Percentiles rank a stretch among this genome's conserved stretches.
These are phyloP conservation scores for Phytophthora crassamura DNA, from an alignment of 352 stramenopile species.

Conservation along the genomic window DNA sequence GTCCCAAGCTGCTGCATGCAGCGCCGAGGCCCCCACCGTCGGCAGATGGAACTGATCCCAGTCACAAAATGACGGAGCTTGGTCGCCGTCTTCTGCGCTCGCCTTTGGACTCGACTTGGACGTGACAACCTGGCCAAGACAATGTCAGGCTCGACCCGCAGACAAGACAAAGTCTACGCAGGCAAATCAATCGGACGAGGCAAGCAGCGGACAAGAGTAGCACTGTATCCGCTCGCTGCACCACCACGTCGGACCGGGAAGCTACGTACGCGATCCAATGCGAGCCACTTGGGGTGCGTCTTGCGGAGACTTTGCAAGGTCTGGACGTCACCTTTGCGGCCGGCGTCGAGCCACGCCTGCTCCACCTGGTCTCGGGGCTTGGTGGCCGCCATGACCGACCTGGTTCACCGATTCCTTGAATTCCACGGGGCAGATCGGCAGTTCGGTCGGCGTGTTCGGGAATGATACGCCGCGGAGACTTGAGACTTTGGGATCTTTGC, in stretches of 20 bases:
- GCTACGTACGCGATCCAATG: constrained; percentile 42
- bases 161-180: constrained; percentile 26
- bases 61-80: constrained; percentile 41
- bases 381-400: constrained; percentile 32
- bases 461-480: constrained; percentile 26
- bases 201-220: constrained; percentile 38
- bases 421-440: constrained; percentile 28
- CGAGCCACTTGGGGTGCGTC: constrained; percentile 39
- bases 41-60: constrained; percentile 44
- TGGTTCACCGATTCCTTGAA: constrained; percentile 10
- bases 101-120: constrained; percentile 21
- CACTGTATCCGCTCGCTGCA: constrained; percentile 14
- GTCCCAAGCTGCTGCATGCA: constrained; percentile 45
- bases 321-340: constrained; percentile 32
- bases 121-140: constrained; percentile 27
- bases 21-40: constrained; percentile 43
- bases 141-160: constrained; percentile 24
- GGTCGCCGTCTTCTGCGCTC: constrained; percentile 18
- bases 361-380: constrained; percentile 25
- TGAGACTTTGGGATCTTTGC: constrained; percentile 25
- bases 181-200: constrained; percentile 32
- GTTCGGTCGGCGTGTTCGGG: constrained; percentile 32
- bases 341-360: constrained; percentile 37
- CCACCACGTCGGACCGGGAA: constrained; percentile 13
- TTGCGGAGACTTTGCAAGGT: constrained; percentile 36